Evolutionary conservation across 1,284 basidiomycete species (phyloP).

Genomic region (Cryptococcus wingfieldii): DNA sequence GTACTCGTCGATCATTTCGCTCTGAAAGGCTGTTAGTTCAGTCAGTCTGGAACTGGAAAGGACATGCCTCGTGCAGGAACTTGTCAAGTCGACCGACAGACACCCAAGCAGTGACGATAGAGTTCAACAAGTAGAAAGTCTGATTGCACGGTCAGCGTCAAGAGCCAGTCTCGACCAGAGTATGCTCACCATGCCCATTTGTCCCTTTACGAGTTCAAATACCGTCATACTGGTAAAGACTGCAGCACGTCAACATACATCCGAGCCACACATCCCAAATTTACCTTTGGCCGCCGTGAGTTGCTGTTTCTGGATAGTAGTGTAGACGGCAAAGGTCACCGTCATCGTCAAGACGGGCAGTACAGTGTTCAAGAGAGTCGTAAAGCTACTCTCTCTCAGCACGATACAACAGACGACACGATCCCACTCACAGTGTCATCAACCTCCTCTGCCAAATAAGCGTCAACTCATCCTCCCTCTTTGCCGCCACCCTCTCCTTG

Average conservation of each 20-base stretch:
- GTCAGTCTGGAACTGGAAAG: neutral
- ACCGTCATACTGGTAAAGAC: constrained; percentile 49
- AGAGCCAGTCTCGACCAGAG: too few species aligned
- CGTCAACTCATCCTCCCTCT: constrained; percentile 57
- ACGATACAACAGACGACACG: neutral
- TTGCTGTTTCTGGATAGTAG: constrained; percentile 51
- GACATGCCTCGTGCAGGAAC: constrained; percentile 52
- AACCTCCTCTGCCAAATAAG: constrained; percentile 45
- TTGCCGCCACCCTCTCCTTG: constrained; percentile 54
- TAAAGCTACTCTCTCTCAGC: neutral
- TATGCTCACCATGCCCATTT: constrained; percentile 30
- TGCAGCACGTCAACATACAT: constrained; percentile 2
- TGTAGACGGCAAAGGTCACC: constrained; percentile 62
- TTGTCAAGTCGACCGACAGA: constrained; percentile 53
- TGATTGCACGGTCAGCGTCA: constrained; percentile 5
- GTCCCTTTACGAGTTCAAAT: constrained; percentile 45
- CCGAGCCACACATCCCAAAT: neutral
- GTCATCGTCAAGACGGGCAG: constrained; percentile 65
- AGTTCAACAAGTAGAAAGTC: constrained; percentile 40
- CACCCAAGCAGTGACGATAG: constrained; percentile 50
- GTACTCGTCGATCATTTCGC: constrained; percentile 56
- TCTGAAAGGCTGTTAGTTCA: constrained; percentile 34
- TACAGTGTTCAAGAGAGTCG: constrained; percentile 52
- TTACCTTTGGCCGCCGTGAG: constrained; percentile 48
- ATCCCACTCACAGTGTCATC: constrained; percentile 29